phyloP scores from a whole-genome alignment of 495 filamentous ascomycete species.

The Hypoxylon crocopeplum region DNA sequence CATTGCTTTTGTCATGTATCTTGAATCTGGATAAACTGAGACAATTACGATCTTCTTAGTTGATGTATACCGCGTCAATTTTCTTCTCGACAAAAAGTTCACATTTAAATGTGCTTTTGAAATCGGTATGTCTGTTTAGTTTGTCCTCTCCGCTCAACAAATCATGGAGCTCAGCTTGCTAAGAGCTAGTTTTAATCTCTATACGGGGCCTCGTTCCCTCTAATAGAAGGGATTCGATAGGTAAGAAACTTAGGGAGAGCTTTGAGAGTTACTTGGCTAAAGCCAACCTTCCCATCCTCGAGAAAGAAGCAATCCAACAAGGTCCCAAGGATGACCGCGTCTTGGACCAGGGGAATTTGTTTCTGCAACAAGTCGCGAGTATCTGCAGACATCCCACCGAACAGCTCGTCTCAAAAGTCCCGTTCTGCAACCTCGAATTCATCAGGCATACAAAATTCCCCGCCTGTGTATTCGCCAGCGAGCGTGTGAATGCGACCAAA shows the following conservation, averaged over 20 bases:
- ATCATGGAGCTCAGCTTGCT: too few species aligned
- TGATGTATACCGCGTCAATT: too few species aligned
- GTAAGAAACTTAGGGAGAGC: slow-evolving; percentile 36
- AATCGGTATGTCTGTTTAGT: too few species aligned
- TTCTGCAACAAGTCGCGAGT: slow-evolving; percentile 21
- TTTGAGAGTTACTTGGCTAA: slow-evolving; percentile 17
- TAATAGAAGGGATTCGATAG: slow-evolving; percentile 37
- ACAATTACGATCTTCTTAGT: too few species aligned
- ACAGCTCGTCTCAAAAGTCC: slow-evolving; percentile 38
- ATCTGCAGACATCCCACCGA: slow-evolving; percentile 22
- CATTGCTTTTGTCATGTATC: too few species aligned
- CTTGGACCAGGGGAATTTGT: slow-evolving; percentile 31
- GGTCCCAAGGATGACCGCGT: slow-evolving; percentile 37
- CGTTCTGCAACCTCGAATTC: slow-evolving; percentile 42
- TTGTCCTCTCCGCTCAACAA: too few species aligned
- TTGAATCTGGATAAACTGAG: too few species aligned
- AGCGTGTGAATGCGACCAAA: slow-evolving; percentile 45
- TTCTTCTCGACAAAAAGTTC: too few species aligned
- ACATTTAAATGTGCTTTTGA: too few species aligned
- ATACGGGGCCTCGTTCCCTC: slow-evolving; percentile 34
- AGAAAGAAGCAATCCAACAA: slow-evolving; percentile 37
- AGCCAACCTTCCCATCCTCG: slow-evolving; percentile 32
- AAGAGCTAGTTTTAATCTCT: slow-evolving; percentile 9
- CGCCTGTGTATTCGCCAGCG: slow-evolving; percentile 40
- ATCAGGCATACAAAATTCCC: slow-evolving; percentile 43